phyloP scores from a whole-genome alignment of 805 yeast genomes.

The Allodekkera sacchari region DNA sequence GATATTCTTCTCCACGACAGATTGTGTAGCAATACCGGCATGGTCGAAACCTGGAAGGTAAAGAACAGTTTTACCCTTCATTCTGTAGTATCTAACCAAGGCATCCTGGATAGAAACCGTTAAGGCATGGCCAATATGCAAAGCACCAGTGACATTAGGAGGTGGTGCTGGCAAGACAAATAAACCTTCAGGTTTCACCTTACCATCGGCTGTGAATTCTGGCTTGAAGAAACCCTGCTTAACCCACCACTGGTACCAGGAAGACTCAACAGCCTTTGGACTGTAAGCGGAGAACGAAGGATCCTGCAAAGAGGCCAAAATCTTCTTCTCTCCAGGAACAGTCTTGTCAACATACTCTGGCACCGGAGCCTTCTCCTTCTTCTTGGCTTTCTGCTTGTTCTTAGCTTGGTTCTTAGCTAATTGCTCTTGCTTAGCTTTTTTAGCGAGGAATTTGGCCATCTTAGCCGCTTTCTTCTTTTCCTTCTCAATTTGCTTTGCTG shows the following conservation, averaged over 20 bases:
- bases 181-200: conserved; percentile 69
- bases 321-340: conserved; percentile 83
- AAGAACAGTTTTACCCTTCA: conserved; percentile 91
- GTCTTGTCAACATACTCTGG: conserved; percentile 88
- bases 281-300: conserved; percentile 90
- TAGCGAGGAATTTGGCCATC: conserved; percentile 64
- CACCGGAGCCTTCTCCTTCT: conserved; percentile 59
- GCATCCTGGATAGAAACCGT: conserved; percentile 94
- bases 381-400: conserved; percentile 58
- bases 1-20: conserved; percentile 92
- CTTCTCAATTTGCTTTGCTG: conserved; percentile 61
- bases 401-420: conserved; percentile 38
- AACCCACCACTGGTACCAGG: conserved; percentile 98
- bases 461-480: conserved; percentile 53
- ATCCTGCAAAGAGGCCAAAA: conserved; percentile 78
- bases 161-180: conserved; percentile 98
- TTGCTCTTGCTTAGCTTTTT: conserved; percentile 64
- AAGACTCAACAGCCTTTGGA: conserved; percentile 87
- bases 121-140: conserved; percentile 97
- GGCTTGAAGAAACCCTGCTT: conserved; percentile 84
- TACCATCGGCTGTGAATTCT: conserved; percentile 66
- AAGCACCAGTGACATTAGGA: conserved; percentile 97
- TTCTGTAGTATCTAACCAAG: conserved; percentile 86
- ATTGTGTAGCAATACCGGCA: conserved; percentile 98
- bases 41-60: conserved; percentile 97